These are phyloP conservation scores for Plectosphaerella plurivora DNA, from an alignment of 2,329 filamentous ascomycete genomes.

Conservation along the genomic window DNA sequence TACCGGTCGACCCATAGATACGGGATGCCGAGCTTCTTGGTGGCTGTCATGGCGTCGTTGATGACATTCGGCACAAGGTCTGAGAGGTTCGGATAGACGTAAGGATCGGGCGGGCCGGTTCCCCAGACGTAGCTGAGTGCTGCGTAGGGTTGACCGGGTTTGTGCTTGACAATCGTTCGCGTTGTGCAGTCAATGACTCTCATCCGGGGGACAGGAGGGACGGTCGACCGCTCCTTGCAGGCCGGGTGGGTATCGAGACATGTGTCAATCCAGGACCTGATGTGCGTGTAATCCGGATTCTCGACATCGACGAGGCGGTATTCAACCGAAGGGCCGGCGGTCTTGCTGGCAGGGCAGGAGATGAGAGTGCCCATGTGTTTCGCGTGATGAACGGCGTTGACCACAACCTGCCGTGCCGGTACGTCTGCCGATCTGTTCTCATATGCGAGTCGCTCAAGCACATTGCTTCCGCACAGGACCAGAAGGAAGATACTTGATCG, in stretches of 20 bases:
- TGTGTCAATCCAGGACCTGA: background rate
- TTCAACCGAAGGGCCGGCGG: background rate
- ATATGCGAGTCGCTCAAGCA: background rate
- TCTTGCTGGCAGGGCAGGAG: background rate
- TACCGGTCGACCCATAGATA: constrained; percentile 35
- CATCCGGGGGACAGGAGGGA: background rate
- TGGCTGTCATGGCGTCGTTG: constrained; percentile 21
- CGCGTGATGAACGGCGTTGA: background rate
- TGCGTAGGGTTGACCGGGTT: constrained; percentile 13
- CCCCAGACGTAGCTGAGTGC: constrained; percentile 32
- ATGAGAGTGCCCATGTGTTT: background rate
- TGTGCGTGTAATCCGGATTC: background rate
- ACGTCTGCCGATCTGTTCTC: background rate
- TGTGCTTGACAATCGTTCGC: constrained; percentile 1
- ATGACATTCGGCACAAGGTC: constrained; percentile 2
- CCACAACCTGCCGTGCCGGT: background rate
- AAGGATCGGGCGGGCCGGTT: background rate
- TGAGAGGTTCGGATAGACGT: background rate
- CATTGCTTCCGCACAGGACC: background rate
- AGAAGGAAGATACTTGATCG: background rate
- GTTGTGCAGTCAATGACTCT: constrained; percentile 4
- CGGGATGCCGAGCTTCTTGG: constrained; percentile 23
- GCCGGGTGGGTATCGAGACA: background rate
- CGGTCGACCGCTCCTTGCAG: background rate
- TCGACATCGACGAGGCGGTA: background rate